Conservation (phyloP, 495 filamentous ascomycete species). For the Sabuloglossum arenarium region DNA sequence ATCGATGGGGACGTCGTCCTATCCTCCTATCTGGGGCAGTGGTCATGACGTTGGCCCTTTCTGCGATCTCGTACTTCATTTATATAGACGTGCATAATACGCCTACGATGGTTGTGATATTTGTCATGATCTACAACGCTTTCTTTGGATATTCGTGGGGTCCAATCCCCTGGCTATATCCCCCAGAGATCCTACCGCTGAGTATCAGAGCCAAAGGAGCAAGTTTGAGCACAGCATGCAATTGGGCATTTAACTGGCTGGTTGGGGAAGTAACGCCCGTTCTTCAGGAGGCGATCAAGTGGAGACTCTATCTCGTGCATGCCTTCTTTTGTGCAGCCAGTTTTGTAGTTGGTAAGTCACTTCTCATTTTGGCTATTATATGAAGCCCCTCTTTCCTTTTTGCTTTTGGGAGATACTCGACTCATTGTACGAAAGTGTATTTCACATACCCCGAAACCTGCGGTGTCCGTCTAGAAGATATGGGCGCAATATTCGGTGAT, state of each 20-base stretch:
- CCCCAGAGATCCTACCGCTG: slow-evolving; percentile 87
- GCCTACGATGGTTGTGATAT: slow-evolving; percentile 66
- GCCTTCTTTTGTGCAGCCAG: slow-evolving; percentile 93
- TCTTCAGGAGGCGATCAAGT: slow-evolving; percentile 72
- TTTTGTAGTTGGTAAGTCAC: slow-evolving; percentile 77
- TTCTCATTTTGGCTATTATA: background rate
- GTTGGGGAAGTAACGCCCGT: slow-evolving; percentile 89
- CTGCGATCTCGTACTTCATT: slow-evolving; percentile 86
- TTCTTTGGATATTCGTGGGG: slow-evolving; percentile 99
- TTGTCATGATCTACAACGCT: slow-evolving; percentile 97
- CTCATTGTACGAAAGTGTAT: slow-evolving; percentile 45
- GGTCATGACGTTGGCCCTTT: slow-evolving; percentile 80
- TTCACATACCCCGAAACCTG: slow-evolving; percentile 95
- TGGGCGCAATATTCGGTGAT: slow-evolving; percentile 82
- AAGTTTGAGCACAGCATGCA: slow-evolving; percentile 85
- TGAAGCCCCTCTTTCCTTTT: background rate
- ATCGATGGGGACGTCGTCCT: slow-evolving; percentile 72
- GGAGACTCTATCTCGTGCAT: slow-evolving; percentile 85
- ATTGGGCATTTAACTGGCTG: slow-evolving; percentile 98
- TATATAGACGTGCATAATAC: slow-evolving; percentile 63
- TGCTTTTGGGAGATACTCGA: background rate
- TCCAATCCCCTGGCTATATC: slow-evolving; percentile 94
- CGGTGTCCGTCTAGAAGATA: slow-evolving; percentile 86
- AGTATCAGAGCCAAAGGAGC: slow-evolving; percentile 97
- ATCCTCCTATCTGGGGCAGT: slow-evolving; percentile 85